Base-by-base conservation (phyloP, 441 rosid genomes). In the Populus hybrid region DNA sequence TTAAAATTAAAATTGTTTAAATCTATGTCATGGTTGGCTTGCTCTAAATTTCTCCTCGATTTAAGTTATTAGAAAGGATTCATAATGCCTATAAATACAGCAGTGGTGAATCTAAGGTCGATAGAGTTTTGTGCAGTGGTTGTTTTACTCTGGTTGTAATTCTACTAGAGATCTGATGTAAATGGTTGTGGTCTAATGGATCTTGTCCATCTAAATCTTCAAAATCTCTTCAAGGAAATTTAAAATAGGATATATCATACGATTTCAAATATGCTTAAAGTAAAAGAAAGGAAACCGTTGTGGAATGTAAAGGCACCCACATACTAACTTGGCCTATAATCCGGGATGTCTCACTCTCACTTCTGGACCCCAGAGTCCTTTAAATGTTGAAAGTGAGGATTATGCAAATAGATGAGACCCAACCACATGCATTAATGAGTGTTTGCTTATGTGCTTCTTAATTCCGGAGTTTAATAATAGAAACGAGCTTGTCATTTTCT, bases 401-500 rank as follows among this genome's bases (percentile, higher is more conserved):
- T 23, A 20, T 33, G 56, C 12, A 64, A 28, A 24, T 24, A 42
- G 72, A 67, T 4, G 21, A 9, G 8, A 28, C 18, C 33, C 66
- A 14, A 20, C 28, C 36, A 9, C 74, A 8, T 61, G 9, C 72
- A 75, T 45, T 26, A 69, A 21, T 45, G 33, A 68, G 31, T 74
- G 42, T 72, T 21, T 64, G 36, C 53, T 66, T 21, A 12, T 26
- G 11, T 53, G 24, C 21, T 53, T 70, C 70, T 77, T 65, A 35
- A 71, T 73, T 75, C 59, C 20, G 20, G 68, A 69, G 24, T 68
- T 73, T 76, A 75, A 85, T 67, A 71, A 29, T 31, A 9, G 64
- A 64, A 70, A 64, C 64, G 14, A 69, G 61, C 56, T 67, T 28
- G 28, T 36, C 69, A 61, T 72, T 82, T 78, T 84, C 78, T 77